phyloP scores from a whole-genome alignment of 192 early-diverging fungal species.

The Linnemannia hyalina region DNA sequence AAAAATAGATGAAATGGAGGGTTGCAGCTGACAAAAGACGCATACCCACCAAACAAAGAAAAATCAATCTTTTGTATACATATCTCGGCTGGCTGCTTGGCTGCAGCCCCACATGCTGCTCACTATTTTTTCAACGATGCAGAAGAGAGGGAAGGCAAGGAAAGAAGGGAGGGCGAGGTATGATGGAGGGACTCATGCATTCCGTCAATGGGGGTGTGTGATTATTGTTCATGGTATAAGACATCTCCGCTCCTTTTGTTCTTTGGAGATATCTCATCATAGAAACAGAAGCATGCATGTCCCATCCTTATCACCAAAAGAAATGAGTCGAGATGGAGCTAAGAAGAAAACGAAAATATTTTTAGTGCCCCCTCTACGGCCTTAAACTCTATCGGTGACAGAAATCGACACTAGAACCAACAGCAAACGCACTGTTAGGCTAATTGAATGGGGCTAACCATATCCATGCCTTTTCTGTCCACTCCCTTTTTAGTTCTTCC shows the following conservation, averaged over 20 bases:
- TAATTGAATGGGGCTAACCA: background rate
- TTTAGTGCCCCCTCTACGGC: background rate
- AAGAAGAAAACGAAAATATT: background rate
- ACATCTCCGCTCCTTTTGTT: background rate
- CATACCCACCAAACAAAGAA: background rate
- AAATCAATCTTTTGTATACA: background rate
- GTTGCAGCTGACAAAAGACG: background rate
- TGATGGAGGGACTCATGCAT: background rate
- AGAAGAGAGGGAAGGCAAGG: background rate
- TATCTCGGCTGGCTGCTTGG: background rate
- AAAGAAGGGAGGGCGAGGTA: background rate
- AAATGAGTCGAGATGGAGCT: background rate
- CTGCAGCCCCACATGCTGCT: background rate
- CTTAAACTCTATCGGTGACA: background rate
- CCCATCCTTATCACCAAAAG: background rate
- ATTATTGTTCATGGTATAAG: background rate
- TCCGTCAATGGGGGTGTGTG: background rate
- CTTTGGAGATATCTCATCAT: background rate
- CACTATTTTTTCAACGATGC: background rate
- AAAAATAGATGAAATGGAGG: background rate
- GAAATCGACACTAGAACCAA: background rate
- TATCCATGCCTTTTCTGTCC: background rate
- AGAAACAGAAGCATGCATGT: background rate
- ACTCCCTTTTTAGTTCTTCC: background rate
- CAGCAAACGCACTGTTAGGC: background rate